A percentile compares a stretch with the other conserved stretches of the same genome.
Conservation (phyloP, 495 filamentous ascomycete species). For the Talaromyces stipitatus region DNA sequence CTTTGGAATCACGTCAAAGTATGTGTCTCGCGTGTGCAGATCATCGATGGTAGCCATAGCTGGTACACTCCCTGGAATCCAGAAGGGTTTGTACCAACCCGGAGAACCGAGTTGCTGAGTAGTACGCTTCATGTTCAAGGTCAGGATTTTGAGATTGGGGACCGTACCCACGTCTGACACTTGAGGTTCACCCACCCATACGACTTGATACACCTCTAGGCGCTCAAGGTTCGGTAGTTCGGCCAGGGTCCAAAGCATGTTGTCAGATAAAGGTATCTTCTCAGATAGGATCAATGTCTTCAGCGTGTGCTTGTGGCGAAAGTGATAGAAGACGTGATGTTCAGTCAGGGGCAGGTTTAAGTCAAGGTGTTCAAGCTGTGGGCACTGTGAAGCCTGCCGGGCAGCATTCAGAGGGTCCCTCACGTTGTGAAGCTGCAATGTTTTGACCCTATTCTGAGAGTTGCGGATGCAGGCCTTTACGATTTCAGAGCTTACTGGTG, state of each 20-base stretch:
- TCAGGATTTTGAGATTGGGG: conserved; percentile 29
- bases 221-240: conserved; percentile 33
- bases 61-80: background rate
- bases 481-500: conserved; percentile 29
- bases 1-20: conserved; percentile 20
- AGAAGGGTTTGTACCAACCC: background rate
- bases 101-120: background rate
- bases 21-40: background rate
- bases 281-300: conserved; percentile 33
- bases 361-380: conserved; percentile 28
- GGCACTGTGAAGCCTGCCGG: conserved; percentile 20
- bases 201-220: conserved; percentile 26
- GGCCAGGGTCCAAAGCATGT: conserved; percentile 29
- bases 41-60: background rate
- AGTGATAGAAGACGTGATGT: conserved; percentile 21
- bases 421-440: conserved; percentile 29
- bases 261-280: conserved; percentile 23
- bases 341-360: conserved; percentile 14
- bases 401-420: conserved; percentile 21
- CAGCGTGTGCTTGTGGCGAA: conserved; percentile 27
- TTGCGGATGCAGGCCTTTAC: conserved; percentile 35
- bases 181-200: conserved; percentile 13
- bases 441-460: conserved; percentile 17
- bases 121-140: conserved; percentile 13
- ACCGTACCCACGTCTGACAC: conserved; percentile 21